Conservation (phyloP, 805 yeast species). For the Metschnikowia arizonensis region DNA sequence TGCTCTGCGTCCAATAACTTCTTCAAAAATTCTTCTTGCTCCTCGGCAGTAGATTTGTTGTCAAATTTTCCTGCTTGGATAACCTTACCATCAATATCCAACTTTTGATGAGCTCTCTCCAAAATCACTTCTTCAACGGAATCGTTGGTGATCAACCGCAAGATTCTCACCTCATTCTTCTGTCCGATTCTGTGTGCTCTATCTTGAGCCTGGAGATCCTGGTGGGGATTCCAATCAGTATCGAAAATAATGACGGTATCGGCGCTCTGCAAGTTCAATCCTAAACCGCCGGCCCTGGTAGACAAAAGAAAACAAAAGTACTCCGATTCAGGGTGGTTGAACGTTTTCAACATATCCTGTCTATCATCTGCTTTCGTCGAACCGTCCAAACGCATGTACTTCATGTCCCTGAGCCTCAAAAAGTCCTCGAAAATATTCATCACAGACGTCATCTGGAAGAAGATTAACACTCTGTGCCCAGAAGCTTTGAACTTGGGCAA, state of each 20-base stretch:
- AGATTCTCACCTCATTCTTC: slow-evolving; percentile 79
- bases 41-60: slow-evolving; percentile 81
- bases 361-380: slow-evolving; percentile 81
- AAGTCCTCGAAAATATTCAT: slow-evolving; percentile 90
- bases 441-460: slow-evolving; percentile 86
- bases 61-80: slow-evolving; percentile 90
- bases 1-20: slow-evolving; percentile 69
- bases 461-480: slow-evolving; percentile 76
- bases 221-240: slow-evolving; percentile 91
- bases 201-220: slow-evolving; percentile 87
- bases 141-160: slow-evolving; percentile 74
- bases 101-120: slow-evolving; percentile 77
- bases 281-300: slow-evolving; percentile 88
- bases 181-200: slow-evolving; percentile 90
- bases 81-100: slow-evolving; percentile 85
- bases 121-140: slow-evolving; percentile 81
- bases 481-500: slow-evolving; percentile 70
- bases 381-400: slow-evolving; percentile 78
- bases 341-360: slow-evolving; percentile 64
- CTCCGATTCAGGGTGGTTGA: slow-evolving; percentile 72
- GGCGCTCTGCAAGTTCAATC: slow-evolving; percentile 81
- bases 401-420: slow-evolving; percentile 59
- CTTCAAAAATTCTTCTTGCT: slow-evolving; percentile 76
- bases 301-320: slow-evolving; percentile 75
- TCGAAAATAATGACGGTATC: slow-evolving; percentile 84